Conservation (phyloP, 345 rosid genomes). For the Lumnitzera racemosa region DNA sequence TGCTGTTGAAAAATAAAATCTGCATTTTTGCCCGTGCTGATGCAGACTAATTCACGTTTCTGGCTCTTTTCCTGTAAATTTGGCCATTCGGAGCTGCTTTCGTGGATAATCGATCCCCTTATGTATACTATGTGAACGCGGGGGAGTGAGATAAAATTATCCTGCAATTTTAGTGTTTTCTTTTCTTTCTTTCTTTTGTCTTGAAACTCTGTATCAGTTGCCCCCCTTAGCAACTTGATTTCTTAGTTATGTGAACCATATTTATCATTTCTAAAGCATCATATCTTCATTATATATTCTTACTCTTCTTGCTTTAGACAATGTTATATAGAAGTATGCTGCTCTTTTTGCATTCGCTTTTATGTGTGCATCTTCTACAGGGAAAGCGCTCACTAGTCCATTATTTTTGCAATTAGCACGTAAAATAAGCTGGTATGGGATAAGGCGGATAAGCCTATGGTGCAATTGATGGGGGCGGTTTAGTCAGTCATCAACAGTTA, state of each 20-base stretch:
- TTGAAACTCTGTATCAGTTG: conserved; percentile 11
- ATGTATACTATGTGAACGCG: conserved; percentile 4
- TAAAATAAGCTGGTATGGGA: no score
- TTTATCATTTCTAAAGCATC: not conserved
- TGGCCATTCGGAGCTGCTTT: conserved; percentile 2
- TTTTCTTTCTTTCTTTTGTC: not conserved
- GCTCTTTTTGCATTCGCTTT: no score
- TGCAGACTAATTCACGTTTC: not conserved
- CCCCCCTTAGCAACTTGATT: conserved; percentile 19
- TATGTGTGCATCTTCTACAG: no score
- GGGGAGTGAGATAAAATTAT: conserved; percentile 20
- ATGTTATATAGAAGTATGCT: no score
- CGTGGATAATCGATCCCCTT: conserved; percentile 22
- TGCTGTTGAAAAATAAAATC: conserved; percentile 3
- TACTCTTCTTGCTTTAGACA: no score
- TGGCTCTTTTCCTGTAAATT: conserved; percentile 3
- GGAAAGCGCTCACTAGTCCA: no score
- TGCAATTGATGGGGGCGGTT: no score
- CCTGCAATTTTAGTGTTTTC: conserved; percentile 7
- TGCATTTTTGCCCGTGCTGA: no score
- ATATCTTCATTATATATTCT: no score
- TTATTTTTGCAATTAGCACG: no score
- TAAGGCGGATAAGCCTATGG: no score
- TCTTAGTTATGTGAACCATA: not conserved
- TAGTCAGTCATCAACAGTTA: no score